phyloP scores from a whole-genome alignment of 768 basidiomycete genomes.

The Omphalotus guepiniiformis region DNA sequence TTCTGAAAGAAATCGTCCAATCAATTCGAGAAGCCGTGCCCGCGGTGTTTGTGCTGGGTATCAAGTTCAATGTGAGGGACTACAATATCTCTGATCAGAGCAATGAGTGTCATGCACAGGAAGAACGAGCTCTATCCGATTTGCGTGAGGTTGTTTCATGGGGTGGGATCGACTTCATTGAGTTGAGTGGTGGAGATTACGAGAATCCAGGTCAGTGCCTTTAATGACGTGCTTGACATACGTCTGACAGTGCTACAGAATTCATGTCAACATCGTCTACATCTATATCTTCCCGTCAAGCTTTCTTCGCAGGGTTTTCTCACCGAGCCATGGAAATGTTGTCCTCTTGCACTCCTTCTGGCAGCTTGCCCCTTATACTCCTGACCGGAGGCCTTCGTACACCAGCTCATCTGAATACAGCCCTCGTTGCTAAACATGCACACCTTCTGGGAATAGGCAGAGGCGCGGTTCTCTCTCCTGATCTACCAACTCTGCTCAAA shows the following conservation, averaged over 20 bases:
- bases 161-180: slow-evolving; percentile 74
- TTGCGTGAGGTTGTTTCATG: slow-evolving; percentile 58
- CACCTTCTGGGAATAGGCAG: slow-evolving; percentile 79
- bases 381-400: slow-evolving; percentile 79
- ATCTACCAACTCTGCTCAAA: slow-evolving; percentile 44
- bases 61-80: slow-evolving; percentile 82
- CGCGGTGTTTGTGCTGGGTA: slow-evolving; percentile 59
- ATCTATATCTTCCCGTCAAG: slow-evolving; percentile 49
- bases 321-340: slow-evolving; percentile 46
- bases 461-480: slow-evolving; percentile 56
- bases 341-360: slow-evolving; percentile 22
- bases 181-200: slow-evolving; percentile 86
- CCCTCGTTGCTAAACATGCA: slow-evolving; percentile 51
- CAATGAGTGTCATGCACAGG: slow-evolving; percentile 20
- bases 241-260: slow-evolving; percentile 32
- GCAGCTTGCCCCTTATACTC: slow-evolving; percentile 54
- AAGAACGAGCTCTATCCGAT: slow-evolving; percentile 53
- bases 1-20: slow-evolving; percentile 53
- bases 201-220: slow-evolving; percentile 59
- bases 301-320: slow-evolving; percentile 70
- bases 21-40: slow-evolving; percentile 54
- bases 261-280: slow-evolving; percentile 31
- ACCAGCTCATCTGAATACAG: slow-evolving; percentile 48
- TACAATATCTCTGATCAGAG: slow-evolving; percentile 38
- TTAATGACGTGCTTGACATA: slow-evolving; percentile 1